Evolutionary conservation across 2,329 filamentous ascomycete species (phyloP), one percentile per base, ranked within the genome.

Genomic region (Fusarium decemcellulare): DNA sequence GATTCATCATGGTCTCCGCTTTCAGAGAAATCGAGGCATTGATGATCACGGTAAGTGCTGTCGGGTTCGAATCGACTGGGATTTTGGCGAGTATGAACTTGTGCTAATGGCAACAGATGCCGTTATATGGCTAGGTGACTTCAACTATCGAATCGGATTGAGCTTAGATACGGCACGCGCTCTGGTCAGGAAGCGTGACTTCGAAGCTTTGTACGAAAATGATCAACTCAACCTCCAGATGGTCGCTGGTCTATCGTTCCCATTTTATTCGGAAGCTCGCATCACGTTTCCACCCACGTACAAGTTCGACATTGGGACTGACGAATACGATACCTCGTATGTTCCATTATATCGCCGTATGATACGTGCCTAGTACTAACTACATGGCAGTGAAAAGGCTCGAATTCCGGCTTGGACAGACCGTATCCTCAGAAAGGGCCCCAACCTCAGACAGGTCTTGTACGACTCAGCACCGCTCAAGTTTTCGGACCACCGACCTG

Each of bases 361-460:
- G 12, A 8, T 16, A 6, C 18, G 15, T 29, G 16, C 29, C n/a
- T 12, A 42, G 10, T 42, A 32, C 70, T 77, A 40, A 77, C 63
- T 43, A 7, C 5, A 34, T n/a, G 48, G 14, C 53, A 92, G 91
- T 51, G 95, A 98, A 76, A 99, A 99, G 79, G 90, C 92, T 58
- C 91, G 96, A 15, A 98, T 98, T 67, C 96, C 96, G 4, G 96
- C 96, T 1, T 99, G 96, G 96, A 98, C 95, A 65, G 96, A 99
- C 80, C 92, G 96, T 39, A 92, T 99, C 47, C 83, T 99, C 9
- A 91, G 93, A 63, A 97, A 95, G 81, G 96, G 96, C 8, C 84
- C 88, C 63, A 95, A 94, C 72, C 86, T 99, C 37, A 90, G 91
- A 43, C 96, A 98, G 77, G 84, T 92, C 11, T 87, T 92, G 34